Percentiles rank a stretch among this genome's conserved stretches.
Evolutionary conservation across 192 early-diverging fungal genomes (phyloP).

Genomic region (Linnemannia zychae): DNA sequence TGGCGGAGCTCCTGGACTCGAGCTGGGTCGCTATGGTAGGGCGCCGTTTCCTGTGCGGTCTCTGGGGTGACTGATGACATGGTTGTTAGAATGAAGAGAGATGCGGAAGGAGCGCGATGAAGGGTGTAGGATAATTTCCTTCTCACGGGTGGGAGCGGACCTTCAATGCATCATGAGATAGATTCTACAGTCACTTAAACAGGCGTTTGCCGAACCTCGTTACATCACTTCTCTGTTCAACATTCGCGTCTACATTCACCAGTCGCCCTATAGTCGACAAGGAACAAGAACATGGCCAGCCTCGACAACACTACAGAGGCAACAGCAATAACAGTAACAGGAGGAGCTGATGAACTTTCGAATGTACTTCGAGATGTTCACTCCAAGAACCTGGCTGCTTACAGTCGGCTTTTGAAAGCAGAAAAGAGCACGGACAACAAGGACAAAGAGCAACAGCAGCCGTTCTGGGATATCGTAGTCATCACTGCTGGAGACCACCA

Average conservation of each 20-base stretch:
- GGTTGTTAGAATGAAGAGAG: not conserved
- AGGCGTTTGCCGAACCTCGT: no score
- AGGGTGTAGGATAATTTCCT: not conserved
- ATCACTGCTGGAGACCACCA: constrained; percentile 54
- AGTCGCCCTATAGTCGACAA: not conserved
- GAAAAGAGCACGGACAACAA: not conserved
- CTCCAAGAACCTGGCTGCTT: constrained; percentile 20
- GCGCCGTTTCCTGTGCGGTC: not conserved
- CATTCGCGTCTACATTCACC: not conserved
- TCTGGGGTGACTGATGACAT: constrained; percentile 9
- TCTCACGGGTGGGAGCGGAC: not conserved
- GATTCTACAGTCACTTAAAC: not conserved
- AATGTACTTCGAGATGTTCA: constrained; percentile 32
- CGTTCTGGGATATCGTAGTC: constrained; percentile 59
- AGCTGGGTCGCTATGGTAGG: constrained; percentile 42
- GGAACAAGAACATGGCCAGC: not conserved
- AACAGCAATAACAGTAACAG: not conserved
- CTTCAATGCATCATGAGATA: not conserved
- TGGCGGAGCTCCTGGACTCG: constrained; percentile 35
- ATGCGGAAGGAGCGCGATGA: not conserved
- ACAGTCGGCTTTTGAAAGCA: constrained; percentile 17
- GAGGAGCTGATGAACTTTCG: constrained; percentile 16
- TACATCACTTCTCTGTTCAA: no score
- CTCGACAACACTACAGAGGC: not conserved
- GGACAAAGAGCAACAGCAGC: not conserved